Evolutionary conservation across 257 asterid genomes (phyloP), one percentile per base, ranked within the genome.

Genomic region (Primulina huaijiensis): DNA sequence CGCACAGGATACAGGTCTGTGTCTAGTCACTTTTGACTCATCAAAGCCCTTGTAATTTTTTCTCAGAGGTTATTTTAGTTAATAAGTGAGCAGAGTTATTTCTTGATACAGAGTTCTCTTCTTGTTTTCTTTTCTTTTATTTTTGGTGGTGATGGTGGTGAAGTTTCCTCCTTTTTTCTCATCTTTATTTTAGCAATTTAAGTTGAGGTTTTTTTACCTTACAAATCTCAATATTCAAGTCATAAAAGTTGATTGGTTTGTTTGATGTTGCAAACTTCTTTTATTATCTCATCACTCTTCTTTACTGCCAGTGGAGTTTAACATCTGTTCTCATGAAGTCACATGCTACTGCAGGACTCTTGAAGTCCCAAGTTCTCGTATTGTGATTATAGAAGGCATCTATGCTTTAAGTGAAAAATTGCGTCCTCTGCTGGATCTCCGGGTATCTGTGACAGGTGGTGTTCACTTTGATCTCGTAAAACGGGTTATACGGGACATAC

Each of bases 381-480:
- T 94, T 74, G 88, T 94, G 78, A 81, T 94, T 33, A 86, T 94
- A 5, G 97, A 94, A 81, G 99, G 99, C 19, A 94, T 94, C 77
- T 91, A 94, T 72, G 99, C 97, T 62, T 84, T 94, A 76, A 94
- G 95, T 75, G 97, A 94, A 75, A 83, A 85, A 71, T 75, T 94
- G 79, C 80, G 92, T 53, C 92, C 92, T 66, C 84, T 80, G 7
- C 86, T 94, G 72, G 99, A 91, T 82, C 97, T 94, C 33, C 83
- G 96, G 72, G 86, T 94, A 74, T 94, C 99, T 52, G 96, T 94
- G 70, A 94, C 95, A 0, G 99, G 99, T 66, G 99, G 99, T 27
- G 97, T 94, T 62, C 99, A 94, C 82, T 91, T 94, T 82, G 99
- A 94, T 79, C 97, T 94, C 35, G 99, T 94, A 60, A 94, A 94